Evolutionary conservation across 2,329 filamentous ascomycete species (phyloP).

Genomic region (Verticillium dahliae): DNA sequence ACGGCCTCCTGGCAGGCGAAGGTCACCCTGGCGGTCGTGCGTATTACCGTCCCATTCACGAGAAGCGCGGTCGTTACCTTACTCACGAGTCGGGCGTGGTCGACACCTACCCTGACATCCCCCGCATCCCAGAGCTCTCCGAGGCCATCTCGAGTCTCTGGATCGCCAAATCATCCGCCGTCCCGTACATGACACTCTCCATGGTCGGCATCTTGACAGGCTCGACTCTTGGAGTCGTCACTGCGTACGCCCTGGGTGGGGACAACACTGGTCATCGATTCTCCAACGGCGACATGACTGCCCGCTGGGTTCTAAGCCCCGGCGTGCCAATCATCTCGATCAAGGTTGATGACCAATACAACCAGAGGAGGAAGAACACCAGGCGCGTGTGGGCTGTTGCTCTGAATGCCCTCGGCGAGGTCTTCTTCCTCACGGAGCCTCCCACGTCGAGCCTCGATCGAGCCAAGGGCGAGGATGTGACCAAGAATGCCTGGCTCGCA

Average conservation of each 20-base stretch:
- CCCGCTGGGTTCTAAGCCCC: constrained; percentile 84
- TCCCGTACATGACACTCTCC: constrained; percentile 67
- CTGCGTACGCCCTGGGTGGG: constrained; percentile 69
- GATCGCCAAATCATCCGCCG: constrained; percentile 75
- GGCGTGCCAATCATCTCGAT: constrained; percentile 87
- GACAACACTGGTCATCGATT: constrained; percentile 54
- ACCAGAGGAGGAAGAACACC: constrained; percentile 58
- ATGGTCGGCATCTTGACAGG: constrained; percentile 78
- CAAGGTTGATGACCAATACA: constrained; percentile 78
- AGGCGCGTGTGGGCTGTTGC: constrained; percentile 83
- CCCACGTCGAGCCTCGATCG: constrained; percentile 23
- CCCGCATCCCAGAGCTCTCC: constrained; percentile 61
- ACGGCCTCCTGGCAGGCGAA: constrained; percentile 79
- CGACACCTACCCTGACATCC: constrained; percentile 65
- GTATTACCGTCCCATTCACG: constrained; percentile 69
- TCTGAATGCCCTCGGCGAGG: constrained; percentile 88
- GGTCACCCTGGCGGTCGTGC: constrained; percentile 76
- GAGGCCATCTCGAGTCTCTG: constrained; percentile 76
- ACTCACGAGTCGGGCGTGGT: constrained; percentile 52
- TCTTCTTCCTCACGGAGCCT: constrained; percentile 66
- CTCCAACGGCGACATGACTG: constrained; percentile 70
- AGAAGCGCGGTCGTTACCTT: constrained; percentile 72
- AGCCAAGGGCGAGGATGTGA: constrained; percentile 44
- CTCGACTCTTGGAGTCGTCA: constrained; percentile 76
- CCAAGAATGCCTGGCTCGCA: constrained; percentile 70